These are phyloP conservation scores for Bipolaris victoriae DNA, from an alignment of 2,329 filamentous ascomycete genomes.

Conservation along the genomic window DNA sequence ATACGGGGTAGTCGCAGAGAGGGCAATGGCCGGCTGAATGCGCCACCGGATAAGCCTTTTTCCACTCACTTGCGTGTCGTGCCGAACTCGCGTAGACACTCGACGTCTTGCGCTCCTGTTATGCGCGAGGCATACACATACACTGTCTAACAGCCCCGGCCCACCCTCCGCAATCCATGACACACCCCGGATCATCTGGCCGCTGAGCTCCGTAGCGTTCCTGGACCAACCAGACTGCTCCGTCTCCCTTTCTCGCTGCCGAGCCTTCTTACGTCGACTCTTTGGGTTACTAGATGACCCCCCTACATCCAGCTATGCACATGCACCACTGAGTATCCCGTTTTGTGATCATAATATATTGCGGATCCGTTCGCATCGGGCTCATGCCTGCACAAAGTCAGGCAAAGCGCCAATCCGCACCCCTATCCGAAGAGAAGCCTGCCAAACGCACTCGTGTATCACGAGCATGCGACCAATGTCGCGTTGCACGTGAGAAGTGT, in stretches of 20 bases:
- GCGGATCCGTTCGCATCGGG: slow-evolving; percentile 1
- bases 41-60: slow-evolving; percentile 19
- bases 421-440: slow-evolving; percentile 29
- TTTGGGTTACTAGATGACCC: slow-evolving; percentile 2
- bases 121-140: background rate
- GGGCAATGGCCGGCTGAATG: slow-evolving; percentile 3
- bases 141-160: background rate
- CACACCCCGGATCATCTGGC: background rate
- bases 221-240: slow-evolving; percentile 8
- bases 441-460: slow-evolving; percentile 68
- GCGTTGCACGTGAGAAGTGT: slow-evolving; percentile 72
- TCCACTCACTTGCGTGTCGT: slow-evolving; percentile 11
- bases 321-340: slow-evolving; percentile 1
- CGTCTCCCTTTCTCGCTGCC: slow-evolving; percentile 3
- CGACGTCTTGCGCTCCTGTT: slow-evolving; percentile 9
- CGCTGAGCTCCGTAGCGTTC: slow-evolving; percentile 7
- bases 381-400: slow-evolving; percentile 38
- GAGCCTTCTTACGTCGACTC: slow-evolving; percentile 5
- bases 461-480: slow-evolving; percentile 72
- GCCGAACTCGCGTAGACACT: slow-evolving; percentile 3
- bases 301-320: slow-evolving; percentile 9
- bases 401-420: slow-evolving; percentile 32
- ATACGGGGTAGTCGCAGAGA: background rate
- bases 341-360: background rate
- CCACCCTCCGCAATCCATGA: background rate